Conservation (phyloP, 805 yeast genomes). For the Candida boleticola region DNA sequence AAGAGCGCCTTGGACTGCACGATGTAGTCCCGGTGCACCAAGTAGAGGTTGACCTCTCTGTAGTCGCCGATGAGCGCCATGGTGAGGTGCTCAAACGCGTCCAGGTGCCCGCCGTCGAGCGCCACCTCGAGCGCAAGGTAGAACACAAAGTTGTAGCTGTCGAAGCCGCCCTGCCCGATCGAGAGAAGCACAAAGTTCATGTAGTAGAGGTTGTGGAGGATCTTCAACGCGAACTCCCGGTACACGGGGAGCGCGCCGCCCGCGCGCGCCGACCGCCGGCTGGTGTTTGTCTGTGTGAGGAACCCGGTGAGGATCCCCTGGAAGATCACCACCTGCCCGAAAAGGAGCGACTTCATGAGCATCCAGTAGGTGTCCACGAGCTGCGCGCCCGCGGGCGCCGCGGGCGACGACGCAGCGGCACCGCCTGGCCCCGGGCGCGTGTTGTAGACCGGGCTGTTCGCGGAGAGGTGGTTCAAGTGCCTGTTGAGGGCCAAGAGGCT, state of each 20-base stretch:
- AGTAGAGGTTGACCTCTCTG: constrained; percentile 31
- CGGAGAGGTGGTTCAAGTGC: constrained; percentile 13
- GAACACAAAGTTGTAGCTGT: constrained; percentile 59
- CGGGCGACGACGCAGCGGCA: constrained; percentile 1
- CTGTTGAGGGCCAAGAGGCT: constrained; percentile 30
- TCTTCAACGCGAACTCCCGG: constrained; percentile 20
- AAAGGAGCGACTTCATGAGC: constrained; percentile 40
- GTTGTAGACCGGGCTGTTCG: constrained; percentile 8
- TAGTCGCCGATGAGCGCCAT: constrained; percentile 32
- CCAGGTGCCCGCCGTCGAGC: constrained; percentile 20
- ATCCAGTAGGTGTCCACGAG: constrained; percentile 32
- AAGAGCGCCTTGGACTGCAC: constrained; percentile 42
- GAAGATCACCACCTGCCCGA: constrained; percentile 48
- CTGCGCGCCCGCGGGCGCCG: too few relatives aligned
- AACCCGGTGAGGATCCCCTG: constrained; percentile 47
- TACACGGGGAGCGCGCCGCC: background rate
- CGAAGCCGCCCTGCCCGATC: constrained; percentile 65
- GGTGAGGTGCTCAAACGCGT: constrained; percentile 28
- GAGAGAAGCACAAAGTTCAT: constrained; percentile 47
- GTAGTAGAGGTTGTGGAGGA: constrained; percentile 42
- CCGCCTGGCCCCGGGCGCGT: background rate
- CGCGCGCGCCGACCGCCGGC: background rate
- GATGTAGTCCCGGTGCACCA: constrained; percentile 24
- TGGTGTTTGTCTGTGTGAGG: constrained; percentile 13
- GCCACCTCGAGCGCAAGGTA: constrained; percentile 44